Evolutionary conservation across 2,329 filamentous ascomycete species (phyloP).

Genomic region (Xylaria sp.): DNA sequence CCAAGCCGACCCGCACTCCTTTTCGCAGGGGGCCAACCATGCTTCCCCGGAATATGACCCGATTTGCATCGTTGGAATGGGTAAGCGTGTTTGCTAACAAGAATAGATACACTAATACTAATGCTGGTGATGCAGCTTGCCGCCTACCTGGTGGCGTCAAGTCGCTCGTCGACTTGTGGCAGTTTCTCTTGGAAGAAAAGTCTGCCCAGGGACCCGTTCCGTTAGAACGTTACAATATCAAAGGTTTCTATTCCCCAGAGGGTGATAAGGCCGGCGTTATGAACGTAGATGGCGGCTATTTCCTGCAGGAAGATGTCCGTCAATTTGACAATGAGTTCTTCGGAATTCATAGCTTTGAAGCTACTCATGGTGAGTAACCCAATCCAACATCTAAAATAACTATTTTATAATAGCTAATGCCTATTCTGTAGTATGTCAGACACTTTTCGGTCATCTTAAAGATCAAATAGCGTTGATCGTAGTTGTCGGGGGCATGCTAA

Average conservation of each 20-base stretch:
- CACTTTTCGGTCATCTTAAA: background rate
- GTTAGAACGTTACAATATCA: conserved; percentile 27
- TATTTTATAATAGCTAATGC: background rate
- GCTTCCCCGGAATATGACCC: background rate
- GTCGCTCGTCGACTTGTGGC: conserved; percentile 30
- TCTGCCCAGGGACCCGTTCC: conserved; percentile 30
- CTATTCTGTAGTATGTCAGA: background rate
- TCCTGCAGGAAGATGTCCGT: conserved; percentile 41
- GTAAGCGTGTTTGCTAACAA: background rate
- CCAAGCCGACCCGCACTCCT: background rate
- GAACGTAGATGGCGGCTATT: conserved; percentile 38
- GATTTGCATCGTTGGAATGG: background rate
- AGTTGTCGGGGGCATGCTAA: background rate
- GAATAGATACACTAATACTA: background rate
- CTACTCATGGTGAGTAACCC: conserved; percentile 15
- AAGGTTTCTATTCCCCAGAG: conserved; percentile 35
- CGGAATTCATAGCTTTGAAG: conserved; percentile 34
- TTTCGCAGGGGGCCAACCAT: background rate
- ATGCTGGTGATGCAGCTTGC: conserved; percentile 22
- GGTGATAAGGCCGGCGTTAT: conserved; percentile 15
- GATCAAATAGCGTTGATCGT: background rate
- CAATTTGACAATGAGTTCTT: conserved; percentile 37
- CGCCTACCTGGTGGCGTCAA: conserved; percentile 32
- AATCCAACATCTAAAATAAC: background rate
- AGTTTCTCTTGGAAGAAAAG: conserved; percentile 25